Evolutionary conservation across 331 rosid species (phyloP).

Genomic region (Pyrus hybrid): DNA sequence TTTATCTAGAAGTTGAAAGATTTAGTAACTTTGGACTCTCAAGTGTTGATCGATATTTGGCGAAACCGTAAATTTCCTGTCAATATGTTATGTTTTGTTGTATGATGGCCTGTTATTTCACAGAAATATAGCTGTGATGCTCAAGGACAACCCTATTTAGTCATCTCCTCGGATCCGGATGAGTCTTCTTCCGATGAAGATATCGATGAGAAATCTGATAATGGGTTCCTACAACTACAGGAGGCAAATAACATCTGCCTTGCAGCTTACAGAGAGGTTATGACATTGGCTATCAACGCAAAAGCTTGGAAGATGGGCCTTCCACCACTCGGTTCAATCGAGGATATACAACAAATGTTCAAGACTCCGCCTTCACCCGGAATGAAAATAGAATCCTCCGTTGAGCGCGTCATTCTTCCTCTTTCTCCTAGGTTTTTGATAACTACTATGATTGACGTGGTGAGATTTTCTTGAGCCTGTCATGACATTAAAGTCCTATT

Average conservation of each 20-base stretch:
- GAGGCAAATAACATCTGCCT: constrained; percentile 13
- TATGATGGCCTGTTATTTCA: background rate
- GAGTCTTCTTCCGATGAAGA: background rate
- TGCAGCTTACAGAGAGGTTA: constrained; percentile 24
- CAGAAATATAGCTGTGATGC: background rate
- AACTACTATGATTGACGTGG: background rate
- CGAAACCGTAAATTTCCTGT: background rate
- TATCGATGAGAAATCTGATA: background rate
- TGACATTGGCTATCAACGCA: constrained; percentile 12
- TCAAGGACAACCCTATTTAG: background rate
- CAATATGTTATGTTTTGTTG: background rate
- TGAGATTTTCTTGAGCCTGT: background rate
- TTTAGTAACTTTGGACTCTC: background rate
- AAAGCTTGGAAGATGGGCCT: constrained; percentile 4
- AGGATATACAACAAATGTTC: constrained; percentile 16
- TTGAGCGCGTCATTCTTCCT: background rate
- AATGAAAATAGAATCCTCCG: background rate
- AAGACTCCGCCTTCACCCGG: constrained; percentile 1
- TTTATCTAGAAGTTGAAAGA: background rate
- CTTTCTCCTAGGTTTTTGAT: background rate
- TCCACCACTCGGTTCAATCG: constrained; percentile 13
- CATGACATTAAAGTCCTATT: background rate
- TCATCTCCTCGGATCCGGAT: background rate
- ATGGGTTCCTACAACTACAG: constrained; percentile 6
- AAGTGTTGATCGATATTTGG: background rate